Percentiles rank a stretch among this genome's conserved stretches.
These are phyloP conservation scores for Beta vulgaris DNA, from an alignment of 148 eudicot genomes.

Conservation along the genomic window DNA sequence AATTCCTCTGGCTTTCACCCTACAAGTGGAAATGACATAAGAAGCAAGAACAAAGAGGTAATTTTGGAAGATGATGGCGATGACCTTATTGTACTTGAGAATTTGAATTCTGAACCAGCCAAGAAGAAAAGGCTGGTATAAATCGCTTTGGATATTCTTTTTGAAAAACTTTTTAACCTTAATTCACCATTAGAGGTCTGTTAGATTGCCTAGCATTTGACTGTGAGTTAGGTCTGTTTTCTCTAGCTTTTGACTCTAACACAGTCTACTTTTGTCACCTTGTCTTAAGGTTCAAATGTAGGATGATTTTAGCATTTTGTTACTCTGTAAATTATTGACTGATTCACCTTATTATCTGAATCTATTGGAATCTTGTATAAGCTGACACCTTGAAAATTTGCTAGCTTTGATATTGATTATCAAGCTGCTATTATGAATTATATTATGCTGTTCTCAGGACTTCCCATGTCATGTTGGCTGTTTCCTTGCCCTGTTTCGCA, in stretches of 20 bases:
- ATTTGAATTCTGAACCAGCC: constrained; percentile 37
- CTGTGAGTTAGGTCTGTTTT: constrained; percentile 9
- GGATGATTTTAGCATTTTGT: constrained; percentile 13
- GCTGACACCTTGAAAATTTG: constrained; percentile 13
- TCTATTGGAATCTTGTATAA: constrained; percentile 16
- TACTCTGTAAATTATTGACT: constrained; percentile 13
- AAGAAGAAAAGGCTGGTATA: constrained; percentile 54
- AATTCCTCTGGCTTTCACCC: constrained; percentile 24
- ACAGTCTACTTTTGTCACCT: constrained; percentile 12
- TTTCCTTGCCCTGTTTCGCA: constrained; percentile 1
- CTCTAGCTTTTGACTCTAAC: constrained; percentile 22
- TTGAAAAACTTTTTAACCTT: constrained; percentile 15
- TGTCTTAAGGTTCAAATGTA: background rate
- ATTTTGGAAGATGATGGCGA: constrained; percentile 45
- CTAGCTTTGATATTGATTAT: constrained; percentile 1
- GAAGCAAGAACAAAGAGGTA: constrained; percentile 40
- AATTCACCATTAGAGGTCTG: constrained; percentile 16
- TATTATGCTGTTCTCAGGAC: background rate
- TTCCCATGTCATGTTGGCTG: background rate
- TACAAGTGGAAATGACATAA: constrained; percentile 19
- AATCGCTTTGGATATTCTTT: constrained; percentile 12
- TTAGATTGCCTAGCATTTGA: constrained; percentile 17
- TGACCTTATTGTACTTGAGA: constrained; percentile 51
- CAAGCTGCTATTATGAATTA: constrained; percentile 12
- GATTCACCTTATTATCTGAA: constrained; percentile 20